These are phyloP conservation scores for Aureobasidium melanogenum DNA, from an alignment of 2,329 filamentous ascomycete species.

Conservation along the genomic window DNA sequence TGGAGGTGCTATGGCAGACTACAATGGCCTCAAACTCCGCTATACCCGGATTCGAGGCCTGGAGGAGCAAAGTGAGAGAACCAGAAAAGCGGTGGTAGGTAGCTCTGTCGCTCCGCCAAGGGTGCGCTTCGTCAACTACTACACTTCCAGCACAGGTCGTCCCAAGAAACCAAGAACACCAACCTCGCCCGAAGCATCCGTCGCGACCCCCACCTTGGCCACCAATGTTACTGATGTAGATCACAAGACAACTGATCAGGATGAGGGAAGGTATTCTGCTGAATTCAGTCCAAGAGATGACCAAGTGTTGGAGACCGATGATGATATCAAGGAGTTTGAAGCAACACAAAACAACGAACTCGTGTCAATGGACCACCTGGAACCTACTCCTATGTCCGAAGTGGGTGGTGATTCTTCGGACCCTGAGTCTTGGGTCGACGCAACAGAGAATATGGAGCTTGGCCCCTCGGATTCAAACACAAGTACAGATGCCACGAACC, in stretches of 20 bases:
- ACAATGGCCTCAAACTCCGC: slow-evolving; percentile 56
- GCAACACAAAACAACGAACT: background rate
- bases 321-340: slow-evolving; percentile 5
- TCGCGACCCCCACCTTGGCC: background rate
- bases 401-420: slow-evolving; percentile 2
- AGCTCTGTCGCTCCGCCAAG: slow-evolving; percentile 32
- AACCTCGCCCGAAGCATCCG: slow-evolving; percentile 19
- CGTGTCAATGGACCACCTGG: slow-evolving; percentile 27
- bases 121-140: slow-evolving; percentile 82
- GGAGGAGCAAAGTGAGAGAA: slow-evolving; percentile 57
- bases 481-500: background rate
- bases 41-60: slow-evolving; percentile 62
- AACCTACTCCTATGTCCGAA: slow-evolving; percentile 20
- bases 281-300: slow-evolving; percentile 1
- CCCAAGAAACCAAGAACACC: slow-evolving; percentile 45
- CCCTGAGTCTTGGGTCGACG: slow-evolving; percentile 16
- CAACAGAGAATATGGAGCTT: slow-evolving; percentile 17
- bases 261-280: slow-evolving; percentile 6
- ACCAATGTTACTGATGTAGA: background rate
- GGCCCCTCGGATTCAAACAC: background rate
- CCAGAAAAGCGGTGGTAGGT: slow-evolving; percentile 26
- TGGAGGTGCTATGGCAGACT: slow-evolving; percentile 71
- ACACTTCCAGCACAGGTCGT: slow-evolving; percentile 72
- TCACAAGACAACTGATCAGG: background rate
- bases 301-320: background rate